phyloP scores from a whole-genome alignment of 306 rosid genomes.

The Leucaena leucocephala region DNA sequence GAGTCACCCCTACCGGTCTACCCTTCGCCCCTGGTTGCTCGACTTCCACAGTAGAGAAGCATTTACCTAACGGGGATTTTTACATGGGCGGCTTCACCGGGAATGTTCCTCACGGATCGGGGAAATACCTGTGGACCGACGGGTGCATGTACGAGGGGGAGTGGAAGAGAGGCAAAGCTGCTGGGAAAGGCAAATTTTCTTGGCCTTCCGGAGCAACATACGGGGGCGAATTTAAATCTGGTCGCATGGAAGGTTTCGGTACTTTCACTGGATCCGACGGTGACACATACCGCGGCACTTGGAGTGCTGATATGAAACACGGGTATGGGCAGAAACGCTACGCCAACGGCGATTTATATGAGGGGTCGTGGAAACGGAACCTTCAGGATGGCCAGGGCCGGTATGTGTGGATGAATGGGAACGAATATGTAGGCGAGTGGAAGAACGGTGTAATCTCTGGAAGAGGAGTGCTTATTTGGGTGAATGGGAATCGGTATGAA shows the following conservation, averaged over 20 bases:
- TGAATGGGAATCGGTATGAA: conserved; percentile 78
- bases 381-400: conserved; percentile 89
- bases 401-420: conserved; percentile 86
- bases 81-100: conserved; percentile 88
- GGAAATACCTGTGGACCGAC: conserved; percentile 87
- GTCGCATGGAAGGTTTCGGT: conserved; percentile 87
- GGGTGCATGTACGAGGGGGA: conserved; percentile 91
- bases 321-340: conserved; percentile 79
- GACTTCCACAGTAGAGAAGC: conserved; percentile 50
- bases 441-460: conserved; percentile 86
- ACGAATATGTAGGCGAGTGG: conserved; percentile 85
- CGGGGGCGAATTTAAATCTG: conserved; percentile 85
- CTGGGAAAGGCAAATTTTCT: conserved; percentile 75
- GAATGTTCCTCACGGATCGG: conserved; percentile 84
- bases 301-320: conserved; percentile 86
- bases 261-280: conserved; percentile 76
- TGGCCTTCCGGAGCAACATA: conserved; percentile 97
- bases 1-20: conserved; percentile 71
- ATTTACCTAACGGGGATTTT: conserved; percentile 87
- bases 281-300: conserved; percentile 74
- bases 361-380: conserved; percentile 88
- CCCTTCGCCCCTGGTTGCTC: conserved; percentile 16
- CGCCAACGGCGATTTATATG: conserved; percentile 86
- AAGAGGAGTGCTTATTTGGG: conserved; percentile 73
- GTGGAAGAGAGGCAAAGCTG: conserved; percentile 82